Evolutionary conservation across 805 yeast genomes (phyloP), one percentile per base, ranked within the genome.

Genomic region (Kuraishia piskuri): DNA sequence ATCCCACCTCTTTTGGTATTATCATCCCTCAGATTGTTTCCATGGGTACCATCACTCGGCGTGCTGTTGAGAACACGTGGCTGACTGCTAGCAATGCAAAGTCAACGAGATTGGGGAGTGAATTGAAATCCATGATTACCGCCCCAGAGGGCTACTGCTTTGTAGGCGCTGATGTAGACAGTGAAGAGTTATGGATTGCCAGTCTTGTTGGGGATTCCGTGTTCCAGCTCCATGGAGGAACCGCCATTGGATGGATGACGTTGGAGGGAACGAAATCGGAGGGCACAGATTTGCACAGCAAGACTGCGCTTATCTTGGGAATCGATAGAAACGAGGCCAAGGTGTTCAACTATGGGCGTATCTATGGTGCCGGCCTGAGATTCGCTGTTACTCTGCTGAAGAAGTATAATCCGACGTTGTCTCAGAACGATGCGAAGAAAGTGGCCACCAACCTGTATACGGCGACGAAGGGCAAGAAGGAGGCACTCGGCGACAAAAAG

Each of bases 211-310:
- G 99, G 2, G 99, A 94, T 65, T 84, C 98, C 0, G 80, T 85
- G 52, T 89, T 92, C 68, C 81, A 85, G 36, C 72, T 88, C 22
- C 99, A 94, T 67, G 99, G 99, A 5, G 95, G 95, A 14, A 90
- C 98, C 0, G 96, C 98, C 0, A 78, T 95, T 53, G 97, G 98
- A 0, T 95, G 99, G 99, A 95, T 94, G 99, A 91, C 97, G 1
- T 75, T 94, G 53, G 99, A 94, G 72, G 99, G 99, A 20, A 83
- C 92, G 3, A 94, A 94, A 69, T 75, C 73, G 54, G 92, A 87
- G 53, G 95, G 94, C 3, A 95, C 99, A 0, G 99, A 94, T 70
- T 70, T 95, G 56, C 99, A 94, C 65, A 90, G 97, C 0, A 90
- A 88, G 59, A 94, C 98, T 0, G 97, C 99, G 0, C 76, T 77